Base-by-base conservation (phyloP, 1,139 yeast species). In the Nakaseomyces delphensis region DNA sequence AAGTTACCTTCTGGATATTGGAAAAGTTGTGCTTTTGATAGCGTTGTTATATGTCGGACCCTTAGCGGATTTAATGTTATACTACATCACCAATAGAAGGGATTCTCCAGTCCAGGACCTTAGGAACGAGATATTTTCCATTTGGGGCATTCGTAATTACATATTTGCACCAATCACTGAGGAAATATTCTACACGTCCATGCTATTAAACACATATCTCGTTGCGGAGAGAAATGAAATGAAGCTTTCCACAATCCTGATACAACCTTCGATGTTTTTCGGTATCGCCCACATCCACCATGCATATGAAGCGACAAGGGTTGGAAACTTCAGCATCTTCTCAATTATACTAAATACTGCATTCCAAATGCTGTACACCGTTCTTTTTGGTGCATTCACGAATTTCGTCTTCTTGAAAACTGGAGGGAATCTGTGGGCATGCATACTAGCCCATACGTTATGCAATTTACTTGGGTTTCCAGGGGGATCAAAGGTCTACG, bases 221-320 rank as follows among this genome's bases (percentile, higher is more conserved):
- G 6, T 65, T 67, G 43, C 51, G 59, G 30, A 36, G 14, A 21
- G 67, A 9, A 5, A 11, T 5, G 14, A 21, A 8, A 61, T 56
- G 3, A 9, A 10, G 20, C 45, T 57, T 13, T 48, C 66, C 24
- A 45, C 57, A 11, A 55, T 69, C 28, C 56, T 76, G 2, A 55
- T 62, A 40, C 60, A 63, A 21, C 71, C 89, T 2, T 95, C 96
- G 0, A 55, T 80, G 16, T 72, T 79, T 49, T 91, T 91, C 66
- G 95, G 96, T 1, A 56, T 85, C n/a, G 96, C 97, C 0, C 99
- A 91, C 63, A 46, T 83, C 15, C 96, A 91, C 59, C 97, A 91
- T 61, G 94, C 79, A 1, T 71, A 70, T 51, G 84, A 79, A 46
- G 55, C 76, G 42, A 69, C 67, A 47, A 54, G 60, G 7, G 60